phyloP scores from a whole-genome alignment of 78 protist genomes.

The Emiliania huxleyi region DNA sequence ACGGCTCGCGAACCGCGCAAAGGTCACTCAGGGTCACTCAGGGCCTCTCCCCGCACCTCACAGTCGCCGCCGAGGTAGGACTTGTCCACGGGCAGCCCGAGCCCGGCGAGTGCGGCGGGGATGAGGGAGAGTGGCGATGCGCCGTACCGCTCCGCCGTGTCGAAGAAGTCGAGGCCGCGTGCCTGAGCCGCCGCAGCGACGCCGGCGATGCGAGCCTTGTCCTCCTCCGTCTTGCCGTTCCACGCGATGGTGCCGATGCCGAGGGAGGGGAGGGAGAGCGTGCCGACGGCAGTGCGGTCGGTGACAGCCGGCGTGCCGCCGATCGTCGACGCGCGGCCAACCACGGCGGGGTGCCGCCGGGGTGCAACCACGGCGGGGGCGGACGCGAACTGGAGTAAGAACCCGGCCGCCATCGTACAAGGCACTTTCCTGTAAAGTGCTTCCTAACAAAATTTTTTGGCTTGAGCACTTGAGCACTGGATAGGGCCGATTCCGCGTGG shows the following conservation, averaged over 20 bases:
- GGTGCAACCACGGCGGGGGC: no score
- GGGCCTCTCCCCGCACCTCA: no score
- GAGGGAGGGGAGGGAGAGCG: neutral
- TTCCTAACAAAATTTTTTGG: no score
- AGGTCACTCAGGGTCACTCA: no score
- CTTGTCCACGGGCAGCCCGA: neutral
- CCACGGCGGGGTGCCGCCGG: no score
- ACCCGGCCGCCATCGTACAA: no score
- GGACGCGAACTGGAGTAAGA: no score
- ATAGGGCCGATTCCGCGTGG: no score
- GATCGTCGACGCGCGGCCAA: neutral
- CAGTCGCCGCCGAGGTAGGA: neutral
- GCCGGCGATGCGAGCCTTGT: no score
- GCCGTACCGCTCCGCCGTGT: slow-evolving; percentile 34
- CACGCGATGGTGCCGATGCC: slow-evolving; percentile 14
- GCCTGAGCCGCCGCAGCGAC: neutral
- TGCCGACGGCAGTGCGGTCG: neutral
- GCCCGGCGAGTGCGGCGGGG: neutral
- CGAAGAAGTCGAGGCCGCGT: slow-evolving; percentile 19
- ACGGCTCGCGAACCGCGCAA: neutral
- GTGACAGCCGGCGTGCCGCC: neutral
- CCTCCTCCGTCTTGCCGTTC: neutral
- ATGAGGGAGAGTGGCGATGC: neutral
- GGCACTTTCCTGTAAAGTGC: no score
- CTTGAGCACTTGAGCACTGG: no score